Evolutionary conservation across 805 yeast species (phyloP), one percentile per base, ranked within the genome.

Genomic region (Peterozyma toletana): DNA sequence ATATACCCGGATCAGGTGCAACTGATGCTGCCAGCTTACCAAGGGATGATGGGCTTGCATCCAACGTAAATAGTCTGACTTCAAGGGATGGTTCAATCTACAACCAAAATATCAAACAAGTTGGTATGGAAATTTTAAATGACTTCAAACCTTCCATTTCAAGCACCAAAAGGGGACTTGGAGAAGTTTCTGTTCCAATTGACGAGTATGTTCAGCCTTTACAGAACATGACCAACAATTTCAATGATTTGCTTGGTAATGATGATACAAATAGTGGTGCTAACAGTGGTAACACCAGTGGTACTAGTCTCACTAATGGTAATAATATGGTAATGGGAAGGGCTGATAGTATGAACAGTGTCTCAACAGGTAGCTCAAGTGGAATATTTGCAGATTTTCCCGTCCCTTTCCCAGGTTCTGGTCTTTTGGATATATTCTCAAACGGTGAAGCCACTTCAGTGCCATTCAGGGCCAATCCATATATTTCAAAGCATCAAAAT

Each of bases 181-280:
- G 47, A 7, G 47, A 44, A 40, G 47, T 44, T 18, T 17, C 43
- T 7, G 47, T 44, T 13, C 47, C 47, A 10, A 16, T 44, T 11
- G 65, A 63, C 40, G 68, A 64, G 42, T 64, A 59, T 43, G 60
- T 63, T 14, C 63, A 60, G 30, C 68, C 68, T 11, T 41, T 63
- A 43, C 60, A 62, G 43, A 56, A 63, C 21, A 63, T 63, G 67
- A 62, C 60, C 42, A 53, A 50, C 10, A 56, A 63, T 44, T 48
- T 63, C 40, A 54, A 59, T 34, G 58, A 55, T 30, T 52, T 63
- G 13, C 36, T 63, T 33, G 54, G 27, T n/a, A 30, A 29, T 38
- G 37, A 27, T 21, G 35, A 30, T 31, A n/a, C 41, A 11, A 17
- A 7, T 30, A 10, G 27, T 16, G 9, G 9, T 18, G 17, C 10